Evolutionary conservation across 2,329 filamentous ascomycete genomes (phyloP).

Genomic region (Colletotrichum magnum): DNA sequence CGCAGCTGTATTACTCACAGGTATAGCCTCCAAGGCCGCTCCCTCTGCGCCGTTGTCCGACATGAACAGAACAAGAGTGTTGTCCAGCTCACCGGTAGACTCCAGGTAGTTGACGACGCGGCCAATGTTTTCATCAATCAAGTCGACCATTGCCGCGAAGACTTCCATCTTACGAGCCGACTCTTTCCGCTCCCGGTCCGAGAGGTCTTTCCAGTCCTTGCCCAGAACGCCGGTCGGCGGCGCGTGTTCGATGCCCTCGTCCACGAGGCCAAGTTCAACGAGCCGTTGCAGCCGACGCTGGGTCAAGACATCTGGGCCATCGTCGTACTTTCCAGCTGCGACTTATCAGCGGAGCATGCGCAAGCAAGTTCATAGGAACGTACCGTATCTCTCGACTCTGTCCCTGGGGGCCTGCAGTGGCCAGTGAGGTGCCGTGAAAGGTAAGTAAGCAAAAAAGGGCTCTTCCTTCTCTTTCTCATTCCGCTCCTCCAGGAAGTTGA

Average conservation of each 20-base stretch:
- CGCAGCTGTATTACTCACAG: neutral
- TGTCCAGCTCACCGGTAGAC: slow-evolving; percentile 64
- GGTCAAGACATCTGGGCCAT: slow-evolving; percentile 62
- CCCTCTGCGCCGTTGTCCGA: slow-evolving; percentile 61
- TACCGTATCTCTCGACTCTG: slow-evolving; percentile 35
- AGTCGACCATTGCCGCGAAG: slow-evolving; percentile 71
- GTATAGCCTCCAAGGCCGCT: slow-evolving; percentile 34
- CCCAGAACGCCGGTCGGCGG: slow-evolving; percentile 22
- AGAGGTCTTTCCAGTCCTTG: slow-evolving; percentile 30
- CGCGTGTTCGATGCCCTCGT: slow-evolving; percentile 45
- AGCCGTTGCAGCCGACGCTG: slow-evolving; percentile 59
- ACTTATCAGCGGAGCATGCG: slow-evolving; percentile 40
- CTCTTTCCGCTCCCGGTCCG: slow-evolving; percentile 38
- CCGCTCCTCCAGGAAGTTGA: slow-evolving; percentile 57
- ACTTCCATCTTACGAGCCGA: slow-evolving; percentile 57
- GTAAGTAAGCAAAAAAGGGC: slow-evolving; percentile 65
- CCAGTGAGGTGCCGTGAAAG: slow-evolving; percentile 69
- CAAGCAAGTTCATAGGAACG: neutral
- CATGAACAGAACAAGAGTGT: slow-evolving; percentile 69
- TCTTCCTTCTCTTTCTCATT: slow-evolving; percentile 51
- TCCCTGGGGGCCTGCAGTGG: slow-evolving; percentile 62
- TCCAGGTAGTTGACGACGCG: slow-evolving; percentile 66
- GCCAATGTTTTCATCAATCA: slow-evolving; percentile 67
- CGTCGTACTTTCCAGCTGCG: slow-evolving; percentile 25
- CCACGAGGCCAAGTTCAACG: slow-evolving; percentile 56